These are phyloP conservation scores for Boletus sp. DNA, from an alignment of 1,284 basidiomycete species.

Conservation along the genomic window DNA sequence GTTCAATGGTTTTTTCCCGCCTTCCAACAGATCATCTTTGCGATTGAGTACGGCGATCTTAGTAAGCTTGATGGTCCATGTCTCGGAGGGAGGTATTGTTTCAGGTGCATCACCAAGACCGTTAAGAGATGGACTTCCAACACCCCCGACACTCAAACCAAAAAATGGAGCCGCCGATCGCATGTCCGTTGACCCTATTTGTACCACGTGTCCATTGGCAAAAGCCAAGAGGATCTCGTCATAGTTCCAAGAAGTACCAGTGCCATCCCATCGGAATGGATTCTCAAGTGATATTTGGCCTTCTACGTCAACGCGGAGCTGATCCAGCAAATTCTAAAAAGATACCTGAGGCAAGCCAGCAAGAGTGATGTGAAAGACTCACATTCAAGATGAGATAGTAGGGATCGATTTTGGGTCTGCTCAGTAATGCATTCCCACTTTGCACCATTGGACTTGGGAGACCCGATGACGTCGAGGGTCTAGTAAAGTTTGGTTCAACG, in stretches of 20 bases:
- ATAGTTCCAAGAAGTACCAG: slow-evolving; percentile 65
- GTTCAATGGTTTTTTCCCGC: slow-evolving; percentile 70
- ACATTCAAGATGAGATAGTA: slow-evolving; percentile 87
- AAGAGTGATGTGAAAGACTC: slow-evolving; percentile 24
- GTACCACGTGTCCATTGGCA: slow-evolving; percentile 60
- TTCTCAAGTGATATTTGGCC: slow-evolving; percentile 59
- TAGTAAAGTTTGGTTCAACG: slow-evolving; percentile 42
- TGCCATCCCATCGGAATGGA: slow-evolving; percentile 78
- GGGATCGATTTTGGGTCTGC: slow-evolving; percentile 78
- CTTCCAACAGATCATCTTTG: slow-evolving; percentile 78
- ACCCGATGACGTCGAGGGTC: slow-evolving; percentile 40
- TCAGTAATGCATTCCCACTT: slow-evolving; percentile 40
- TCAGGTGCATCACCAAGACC: slow-evolving; percentile 22
- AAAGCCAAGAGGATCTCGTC: slow-evolving; percentile 68
- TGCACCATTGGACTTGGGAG: slow-evolving; percentile 35
- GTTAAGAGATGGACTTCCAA: slow-evolving; percentile 29
- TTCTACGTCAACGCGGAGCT: slow-evolving; percentile 75
- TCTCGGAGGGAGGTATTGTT: slow-evolving; percentile 30
- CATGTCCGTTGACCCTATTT: slow-evolving; percentile 45
- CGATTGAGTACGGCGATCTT: slow-evolving; percentile 82
- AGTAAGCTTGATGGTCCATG: slow-evolving; percentile 65
- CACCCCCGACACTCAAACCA: slow-evolving; percentile 40
- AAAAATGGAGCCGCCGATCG: slow-evolving; percentile 48
- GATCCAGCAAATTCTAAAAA: slow-evolving; percentile 60
- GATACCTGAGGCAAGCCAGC: slow-evolving; percentile 9